Base-by-base conservation (phyloP, 345 rosid species). In the Kandelia obovata region DNA sequence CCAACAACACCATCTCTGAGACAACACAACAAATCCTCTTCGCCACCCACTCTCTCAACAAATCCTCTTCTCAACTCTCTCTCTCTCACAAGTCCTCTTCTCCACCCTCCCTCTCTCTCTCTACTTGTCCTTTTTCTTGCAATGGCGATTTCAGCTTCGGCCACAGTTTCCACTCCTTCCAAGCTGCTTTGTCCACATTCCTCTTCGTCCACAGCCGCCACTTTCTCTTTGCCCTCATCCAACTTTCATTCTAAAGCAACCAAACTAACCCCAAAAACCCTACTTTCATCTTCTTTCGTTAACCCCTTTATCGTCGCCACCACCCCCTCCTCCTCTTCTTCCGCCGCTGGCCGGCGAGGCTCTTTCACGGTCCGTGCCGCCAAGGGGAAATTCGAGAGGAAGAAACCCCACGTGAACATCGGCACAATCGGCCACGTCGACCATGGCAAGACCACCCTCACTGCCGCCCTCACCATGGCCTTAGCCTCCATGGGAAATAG, bases 391-490 rank as follows among this genome's bases (percentile, higher is more conserved):
- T 92, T 95, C 86, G 99, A 96, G 88, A 70, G 99, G 37, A 90
- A 90, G 80, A 95, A 95, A 43, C 96, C 96, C 65, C 99, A 90
- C 30, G 83, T 95, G 62, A 92, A 95, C 83, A 85, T 95, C 68
- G 96, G 96, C 6, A 90, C 97, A 4, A 95, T 92, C 28, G 99
- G 99, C 34, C 97, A 90, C 28, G 97, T 92, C 62, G 97, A 95
- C 92, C 99, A 90, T 56, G 99, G 98, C 17, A 90, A 95, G 78
- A 95, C 97, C 19, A 90, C 99, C 27, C 73, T 90, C 49, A 95
- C 96, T 19, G 96, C 92, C 8, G 92, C 97, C 64, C 86, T 90
- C 35, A 92, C 98, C 78, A 95, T 90, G 99, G 99, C 93, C 30
- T 72, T 92, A 15, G 97, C 96, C 65, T 62, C 90, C 64, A 46